phyloP scores from a whole-genome alignment of 768 basidiomycete genomes.

The Boletus reticuloceps region DNA sequence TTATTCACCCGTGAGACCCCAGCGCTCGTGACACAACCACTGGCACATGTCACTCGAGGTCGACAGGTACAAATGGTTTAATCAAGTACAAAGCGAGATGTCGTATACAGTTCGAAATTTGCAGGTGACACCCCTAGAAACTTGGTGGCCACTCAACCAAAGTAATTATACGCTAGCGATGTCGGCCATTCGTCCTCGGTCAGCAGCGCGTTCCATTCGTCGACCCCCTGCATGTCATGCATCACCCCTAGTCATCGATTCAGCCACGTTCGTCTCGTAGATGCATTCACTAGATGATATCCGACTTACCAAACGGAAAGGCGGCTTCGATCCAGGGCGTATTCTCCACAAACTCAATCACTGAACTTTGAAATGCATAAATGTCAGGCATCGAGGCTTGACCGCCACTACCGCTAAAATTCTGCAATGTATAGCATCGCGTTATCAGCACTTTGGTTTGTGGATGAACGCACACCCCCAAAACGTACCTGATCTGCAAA shows the following conservation, averaged over 20 bases:
- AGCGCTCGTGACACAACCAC: too few relatives aligned
- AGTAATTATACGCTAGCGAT: conserved; percentile 52
- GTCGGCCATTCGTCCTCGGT: conserved; percentile 44
- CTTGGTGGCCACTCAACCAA: conserved; percentile 29
- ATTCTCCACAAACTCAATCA: conserved; percentile 45
- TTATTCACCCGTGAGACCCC: too few relatives aligned
- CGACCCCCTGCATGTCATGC: conserved; percentile 55
- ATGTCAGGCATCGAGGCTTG: conserved; percentile 44
- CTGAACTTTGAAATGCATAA: conserved; percentile 45
- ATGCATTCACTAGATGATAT: neutral
- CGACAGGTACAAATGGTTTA: neutral
- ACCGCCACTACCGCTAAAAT: conserved; percentile 46
- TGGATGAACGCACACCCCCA: neutral
- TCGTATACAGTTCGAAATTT: neutral
- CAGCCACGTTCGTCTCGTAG: neutral
- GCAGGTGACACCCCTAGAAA: neutral
- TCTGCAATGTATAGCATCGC: conserved; percentile 30
- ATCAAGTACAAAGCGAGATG: conserved; percentile 10
- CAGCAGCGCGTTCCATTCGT: conserved; percentile 54
- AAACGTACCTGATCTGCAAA: conserved; percentile 60
- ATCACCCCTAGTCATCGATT: conserved; percentile 44
- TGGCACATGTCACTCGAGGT: too few relatives aligned
- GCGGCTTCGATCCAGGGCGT: conserved; percentile 38
- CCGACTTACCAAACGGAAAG: conserved; percentile 61
- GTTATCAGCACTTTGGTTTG: neutral